Evolutionary conservation across 768 basidiomycete species (phyloP).

Genomic region (Erythrobasidium yunnanense): DNA sequence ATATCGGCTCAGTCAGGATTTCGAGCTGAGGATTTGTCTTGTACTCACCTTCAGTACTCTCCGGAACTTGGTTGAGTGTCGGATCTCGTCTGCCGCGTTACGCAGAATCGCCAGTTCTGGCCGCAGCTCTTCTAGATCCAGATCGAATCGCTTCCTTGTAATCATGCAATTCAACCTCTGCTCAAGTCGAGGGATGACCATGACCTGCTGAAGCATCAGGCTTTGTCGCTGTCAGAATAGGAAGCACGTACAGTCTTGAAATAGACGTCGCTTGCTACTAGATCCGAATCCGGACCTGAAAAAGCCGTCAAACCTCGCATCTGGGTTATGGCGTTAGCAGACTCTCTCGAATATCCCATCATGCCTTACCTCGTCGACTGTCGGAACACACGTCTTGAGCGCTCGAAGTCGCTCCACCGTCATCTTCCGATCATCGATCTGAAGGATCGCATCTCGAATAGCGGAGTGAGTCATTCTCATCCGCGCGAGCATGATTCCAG

Average conservation of each 20-base stretch:
- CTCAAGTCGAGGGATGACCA: constrained; percentile 61
- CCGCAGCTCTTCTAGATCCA: constrained; percentile 70
- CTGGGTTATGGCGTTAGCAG: constrained; percentile 42
- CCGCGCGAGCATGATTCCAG: constrained; percentile 75
- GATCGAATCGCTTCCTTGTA: constrained; percentile 66
- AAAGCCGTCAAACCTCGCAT: constrained; percentile 54
- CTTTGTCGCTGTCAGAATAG: neutral
- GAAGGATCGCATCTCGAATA: constrained; percentile 61
- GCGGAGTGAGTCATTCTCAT: constrained; percentile 57
- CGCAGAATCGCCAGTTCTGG: constrained; percentile 67
- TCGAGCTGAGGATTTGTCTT: neutral
- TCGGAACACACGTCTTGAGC: constrained; percentile 64
- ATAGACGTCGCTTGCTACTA: constrained; percentile 75
- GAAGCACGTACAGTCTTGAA: constrained; percentile 53
- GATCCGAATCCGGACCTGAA: constrained; percentile 54
- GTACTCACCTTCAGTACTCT: constrained; percentile 54
- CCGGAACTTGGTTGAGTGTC: constrained; percentile 56
- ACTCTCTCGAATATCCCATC: neutral
- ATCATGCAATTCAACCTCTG: constrained; percentile 71
- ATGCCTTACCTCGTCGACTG: constrained; percentile 59
- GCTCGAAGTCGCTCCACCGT: constrained; percentile 65
- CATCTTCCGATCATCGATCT: constrained; percentile 58
- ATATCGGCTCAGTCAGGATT: neutral
- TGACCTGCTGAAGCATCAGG: constrained; percentile 49
- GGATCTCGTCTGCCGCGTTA: constrained; percentile 60